Conservation (phyloP, 2,329 filamentous ascomycete genomes). For the Sporothrix pallida region DNA sequence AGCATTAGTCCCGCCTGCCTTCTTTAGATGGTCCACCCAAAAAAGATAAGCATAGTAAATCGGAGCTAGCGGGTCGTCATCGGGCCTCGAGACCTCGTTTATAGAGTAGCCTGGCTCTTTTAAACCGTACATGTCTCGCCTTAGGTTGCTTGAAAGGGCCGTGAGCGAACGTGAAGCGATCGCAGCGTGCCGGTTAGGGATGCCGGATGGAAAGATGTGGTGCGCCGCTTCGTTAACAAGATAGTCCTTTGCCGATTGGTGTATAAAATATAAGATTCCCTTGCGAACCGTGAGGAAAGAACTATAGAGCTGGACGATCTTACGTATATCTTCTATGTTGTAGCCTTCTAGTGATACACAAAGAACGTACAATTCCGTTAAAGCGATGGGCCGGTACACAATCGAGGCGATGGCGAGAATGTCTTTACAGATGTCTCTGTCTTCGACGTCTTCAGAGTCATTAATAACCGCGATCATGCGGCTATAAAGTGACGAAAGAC, state of each 20-base stretch:
- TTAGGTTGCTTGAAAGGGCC: constrained; percentile 42
- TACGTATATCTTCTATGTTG: background rate
- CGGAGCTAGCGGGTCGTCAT: background rate
- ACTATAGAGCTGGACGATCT: background rate
- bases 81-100: background rate
- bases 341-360: constrained; percentile 29
- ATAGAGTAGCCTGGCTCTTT: constrained; percentile 34
- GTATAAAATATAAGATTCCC: constrained; percentile 46
- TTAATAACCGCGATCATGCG: constrained; percentile 48
- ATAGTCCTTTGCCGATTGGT: constrained; percentile 54
- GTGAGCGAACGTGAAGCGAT: constrained; percentile 48
- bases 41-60: background rate
- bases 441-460: constrained; percentile 39
- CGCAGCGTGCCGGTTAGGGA: constrained; percentile 40
- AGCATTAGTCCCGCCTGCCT: constrained; percentile 34
- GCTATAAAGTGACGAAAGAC: constrained; percentile 47
- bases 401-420: constrained; percentile 45
- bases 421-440: constrained; percentile 42
- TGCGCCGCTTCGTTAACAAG: constrained; percentile 40
- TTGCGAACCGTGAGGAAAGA: constrained; percentile 49
- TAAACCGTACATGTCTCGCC: constrained; percentile 48
- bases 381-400: constrained; percentile 47
- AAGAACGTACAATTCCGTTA: constrained; percentile 46
- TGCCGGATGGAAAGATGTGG: constrained; percentile 44
- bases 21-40: background rate